Conservation (phyloP, 2,329 filamentous ascomycete species). For the Keithomyces neogunnii region DNA sequence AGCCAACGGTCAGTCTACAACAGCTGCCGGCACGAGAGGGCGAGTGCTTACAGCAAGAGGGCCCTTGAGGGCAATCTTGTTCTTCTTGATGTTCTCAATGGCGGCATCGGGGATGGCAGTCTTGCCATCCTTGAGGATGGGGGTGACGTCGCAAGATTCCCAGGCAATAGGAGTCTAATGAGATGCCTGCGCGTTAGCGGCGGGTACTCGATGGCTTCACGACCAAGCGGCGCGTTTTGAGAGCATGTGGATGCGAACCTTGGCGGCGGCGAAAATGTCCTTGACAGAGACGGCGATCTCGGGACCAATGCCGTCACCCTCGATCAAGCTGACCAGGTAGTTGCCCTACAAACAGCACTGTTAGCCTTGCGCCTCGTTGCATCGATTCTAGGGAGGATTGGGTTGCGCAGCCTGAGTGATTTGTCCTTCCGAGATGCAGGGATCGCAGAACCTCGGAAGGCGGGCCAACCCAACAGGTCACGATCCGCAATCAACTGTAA, state of each 20-base stretch:
- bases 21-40: background rate
- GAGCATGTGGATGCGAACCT: constrained; percentile 44
- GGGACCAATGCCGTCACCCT: constrained; percentile 97
- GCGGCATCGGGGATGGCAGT: constrained; percentile 89
- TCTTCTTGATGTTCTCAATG: constrained; percentile 87
- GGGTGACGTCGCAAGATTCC: constrained; percentile 96
- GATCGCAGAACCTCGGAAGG: background rate
- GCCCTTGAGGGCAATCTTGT: constrained; percentile 97
- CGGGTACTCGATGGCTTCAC: background rate
- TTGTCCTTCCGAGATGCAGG: background rate
- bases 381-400: too few species aligned
- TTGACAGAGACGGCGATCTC: constrained; percentile 98
- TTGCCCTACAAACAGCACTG: constrained; percentile 56
- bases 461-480: constrained; percentile 1
- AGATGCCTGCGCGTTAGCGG: background rate
- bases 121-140: constrained; percentile 87
- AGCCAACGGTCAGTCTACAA: constrained; percentile 2
- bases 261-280: constrained; percentile 94
- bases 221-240: background rate
- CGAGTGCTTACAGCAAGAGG: constrained; percentile 71
- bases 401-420: background rate
- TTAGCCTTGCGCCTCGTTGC: background rate
- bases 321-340: constrained; percentile 92
- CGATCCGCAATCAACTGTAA: background rate
- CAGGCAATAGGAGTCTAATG: constrained; percentile 79